Conservation (phyloP, 2,329 filamentous ascomycete genomes). For the Hymenoscyphus linearis region DNA sequence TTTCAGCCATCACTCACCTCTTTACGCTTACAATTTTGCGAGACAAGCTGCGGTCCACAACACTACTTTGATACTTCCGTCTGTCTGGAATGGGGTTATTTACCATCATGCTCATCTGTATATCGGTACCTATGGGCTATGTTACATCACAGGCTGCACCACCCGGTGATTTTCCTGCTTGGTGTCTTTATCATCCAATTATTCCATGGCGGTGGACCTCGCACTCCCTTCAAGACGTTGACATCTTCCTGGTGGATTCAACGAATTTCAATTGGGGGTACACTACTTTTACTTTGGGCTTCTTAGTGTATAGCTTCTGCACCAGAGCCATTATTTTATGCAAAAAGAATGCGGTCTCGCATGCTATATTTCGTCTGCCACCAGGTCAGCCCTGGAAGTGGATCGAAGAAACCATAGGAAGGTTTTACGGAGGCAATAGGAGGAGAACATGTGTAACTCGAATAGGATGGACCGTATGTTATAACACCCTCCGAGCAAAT, state of each 20-base stretch:
- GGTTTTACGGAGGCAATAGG: not conserved
- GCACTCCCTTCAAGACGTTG: no score
- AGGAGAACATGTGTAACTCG: not conserved
- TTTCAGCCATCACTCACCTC: slow-evolving; percentile 32
- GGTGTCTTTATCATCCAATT: slow-evolving; percentile 9
- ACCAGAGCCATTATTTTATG: not conserved
- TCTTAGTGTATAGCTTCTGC: not conserved
- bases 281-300: not conserved
- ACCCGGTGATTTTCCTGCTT: slow-evolving; percentile 1
- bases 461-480: not conserved
- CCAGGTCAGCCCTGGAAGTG: not conserved
- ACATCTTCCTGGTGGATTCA: no score
- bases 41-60: not conserved
- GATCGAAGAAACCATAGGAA: not conserved
- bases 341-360: not conserved
- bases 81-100: slow-evolving; percentile 3
- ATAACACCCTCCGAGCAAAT: not conserved
- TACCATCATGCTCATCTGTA: slow-evolving; percentile 4
- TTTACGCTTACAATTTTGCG: slow-evolving; percentile 9
- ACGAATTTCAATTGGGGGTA: not conserved
- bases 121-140: slow-evolving; percentile 3
- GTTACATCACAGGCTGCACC: not conserved
- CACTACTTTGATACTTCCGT: not conserved
- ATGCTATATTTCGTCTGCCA: not conserved
- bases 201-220: not conserved